Percentiles rank a stretch among this genome's conserved stretches.
These are phyloP conservation scores for Rosa rugosa DNA, from an alignment of 306 rosid species.

Conservation along the genomic window DNA sequence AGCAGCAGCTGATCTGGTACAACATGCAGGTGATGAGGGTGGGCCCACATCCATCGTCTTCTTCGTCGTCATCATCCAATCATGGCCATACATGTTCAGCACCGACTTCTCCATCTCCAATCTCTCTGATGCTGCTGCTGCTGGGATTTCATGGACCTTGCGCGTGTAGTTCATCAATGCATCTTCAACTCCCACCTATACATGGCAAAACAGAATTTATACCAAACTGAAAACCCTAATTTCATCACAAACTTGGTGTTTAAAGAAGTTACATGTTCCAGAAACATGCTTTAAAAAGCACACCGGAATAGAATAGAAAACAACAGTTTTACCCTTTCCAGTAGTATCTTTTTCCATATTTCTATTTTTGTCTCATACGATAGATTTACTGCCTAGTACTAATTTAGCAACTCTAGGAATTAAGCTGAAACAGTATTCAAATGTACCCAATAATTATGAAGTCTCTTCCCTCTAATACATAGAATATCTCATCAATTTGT, in stretches of 20 bases:
- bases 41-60: conserved; percentile 37
- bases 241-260: background rate
- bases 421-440: background rate
- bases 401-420: background rate
- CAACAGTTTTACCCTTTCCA: background rate
- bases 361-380: background rate
- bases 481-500: background rate
- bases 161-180: conserved; percentile 34
- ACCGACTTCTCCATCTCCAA: conserved; percentile 38
- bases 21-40: conserved; percentile 23
- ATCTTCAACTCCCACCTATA: conserved; percentile 46
- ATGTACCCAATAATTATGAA: background rate
- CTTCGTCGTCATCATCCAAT: conserved; percentile 36
- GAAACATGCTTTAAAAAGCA: background rate
- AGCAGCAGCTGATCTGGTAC: conserved; percentile 5
- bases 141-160: conserved; percentile 30
- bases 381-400: no score
- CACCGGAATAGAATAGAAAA: background rate
- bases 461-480: background rate
- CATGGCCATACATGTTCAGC: conserved; percentile 41
- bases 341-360: background rate
- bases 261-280: background rate
- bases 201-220: background rate
- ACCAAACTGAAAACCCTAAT: background rate
- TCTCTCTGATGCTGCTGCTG: conserved; percentile 12